phyloP scores from a whole-genome alignment of 2,329 filamentous ascomycete genomes.

The Remersonia thermophila region DNA sequence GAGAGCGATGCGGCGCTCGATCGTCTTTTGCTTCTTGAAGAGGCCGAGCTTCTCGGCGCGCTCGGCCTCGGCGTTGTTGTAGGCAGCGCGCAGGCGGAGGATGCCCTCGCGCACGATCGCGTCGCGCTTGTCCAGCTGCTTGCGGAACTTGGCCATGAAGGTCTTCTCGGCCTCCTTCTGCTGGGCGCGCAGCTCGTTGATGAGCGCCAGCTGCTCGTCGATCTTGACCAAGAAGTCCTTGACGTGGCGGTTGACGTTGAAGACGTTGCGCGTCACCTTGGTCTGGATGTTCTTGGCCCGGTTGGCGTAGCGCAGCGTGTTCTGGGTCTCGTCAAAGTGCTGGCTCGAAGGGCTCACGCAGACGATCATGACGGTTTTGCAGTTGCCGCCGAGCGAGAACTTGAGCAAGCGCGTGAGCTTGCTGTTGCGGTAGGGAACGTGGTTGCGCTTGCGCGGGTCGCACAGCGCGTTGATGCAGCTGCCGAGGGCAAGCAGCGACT shows the following conservation, averaged over 20 bases:
- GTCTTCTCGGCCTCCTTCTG: conserved; percentile 77
- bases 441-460: conserved; percentile 79
- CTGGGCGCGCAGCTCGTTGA: conserved; percentile 88
- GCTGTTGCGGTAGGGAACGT: conserved; percentile 95
- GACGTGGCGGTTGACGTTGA: conserved; percentile 97
- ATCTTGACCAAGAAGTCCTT: conserved; percentile 99
- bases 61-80: conserved; percentile 66
- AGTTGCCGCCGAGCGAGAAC: conserved; percentile 94
- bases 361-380: conserved; percentile 99
- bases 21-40: conserved; percentile 70
- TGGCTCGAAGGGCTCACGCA: conserved; percentile 93
- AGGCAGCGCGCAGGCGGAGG: conserved; percentile 66
- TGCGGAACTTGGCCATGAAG: conserved; percentile 80
- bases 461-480: conserved; percentile 98
- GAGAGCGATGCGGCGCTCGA: conserved; percentile 73
- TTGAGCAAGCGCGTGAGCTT: conserved; percentile 92
- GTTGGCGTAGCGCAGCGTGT: conserved; percentile 93
- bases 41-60: conserved; percentile 65
- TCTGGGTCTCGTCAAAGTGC: conserved; percentile 97
- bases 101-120: conserved; percentile 64
- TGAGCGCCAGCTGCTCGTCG: conserved; percentile 93
- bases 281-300: conserved; percentile 99
- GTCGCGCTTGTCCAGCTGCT: conserved; percentile 78
- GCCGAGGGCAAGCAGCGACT: conserved; percentile 84
- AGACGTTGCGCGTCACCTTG: conserved; percentile 97